These are phyloP conservation scores for Blattamonas nauphoetae DNA, from an alignment of 78 protist genomes.

Conservation along the genomic window DNA sequence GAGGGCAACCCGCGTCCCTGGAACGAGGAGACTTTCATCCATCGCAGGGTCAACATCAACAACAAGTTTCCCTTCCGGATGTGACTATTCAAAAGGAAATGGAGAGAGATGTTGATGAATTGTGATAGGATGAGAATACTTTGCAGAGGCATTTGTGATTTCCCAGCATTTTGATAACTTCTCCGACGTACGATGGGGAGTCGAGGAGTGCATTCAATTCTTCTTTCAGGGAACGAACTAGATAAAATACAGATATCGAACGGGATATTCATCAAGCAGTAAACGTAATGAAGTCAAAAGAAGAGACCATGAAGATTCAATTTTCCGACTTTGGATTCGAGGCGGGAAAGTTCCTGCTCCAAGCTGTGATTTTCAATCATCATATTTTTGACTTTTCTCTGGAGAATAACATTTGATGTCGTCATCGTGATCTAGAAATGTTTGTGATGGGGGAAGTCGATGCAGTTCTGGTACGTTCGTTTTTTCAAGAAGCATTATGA, in stretches of 20 bases:
- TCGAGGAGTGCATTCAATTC: constrained; percentile 81
- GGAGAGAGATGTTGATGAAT: background rate
- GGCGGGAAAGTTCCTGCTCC: background rate
- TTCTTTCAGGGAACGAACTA: constrained; percentile 83
- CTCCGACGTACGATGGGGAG: constrained; percentile 92
- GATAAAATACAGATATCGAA: background rate
- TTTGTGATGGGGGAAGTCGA: too few species aligned
- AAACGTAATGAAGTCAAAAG: background rate
- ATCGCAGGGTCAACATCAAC: constrained; percentile 85
- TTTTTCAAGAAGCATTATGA: too few species aligned
- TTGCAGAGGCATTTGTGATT: background rate
- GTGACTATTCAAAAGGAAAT: background rate
- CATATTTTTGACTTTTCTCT: background rate
- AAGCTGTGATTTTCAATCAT: background rate
- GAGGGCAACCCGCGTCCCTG: constrained; percentile 84
- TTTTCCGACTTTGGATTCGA: background rate
- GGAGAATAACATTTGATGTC: background rate
- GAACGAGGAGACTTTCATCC: constrained; percentile 55
- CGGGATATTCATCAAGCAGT: background rate
- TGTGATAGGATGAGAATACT: background rate
- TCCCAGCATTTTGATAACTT: constrained; percentile 92
- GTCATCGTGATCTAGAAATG: too few species aligned
- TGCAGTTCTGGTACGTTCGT: too few species aligned
- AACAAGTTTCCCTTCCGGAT: constrained; percentile 92
- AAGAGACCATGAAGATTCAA: background rate